A percentile compares a stretch with the other conserved stretches of the same genome.
phyloP scores from a whole-genome alignment of 1,284 basidiomycete genomes.

The Somion occarium region DNA sequence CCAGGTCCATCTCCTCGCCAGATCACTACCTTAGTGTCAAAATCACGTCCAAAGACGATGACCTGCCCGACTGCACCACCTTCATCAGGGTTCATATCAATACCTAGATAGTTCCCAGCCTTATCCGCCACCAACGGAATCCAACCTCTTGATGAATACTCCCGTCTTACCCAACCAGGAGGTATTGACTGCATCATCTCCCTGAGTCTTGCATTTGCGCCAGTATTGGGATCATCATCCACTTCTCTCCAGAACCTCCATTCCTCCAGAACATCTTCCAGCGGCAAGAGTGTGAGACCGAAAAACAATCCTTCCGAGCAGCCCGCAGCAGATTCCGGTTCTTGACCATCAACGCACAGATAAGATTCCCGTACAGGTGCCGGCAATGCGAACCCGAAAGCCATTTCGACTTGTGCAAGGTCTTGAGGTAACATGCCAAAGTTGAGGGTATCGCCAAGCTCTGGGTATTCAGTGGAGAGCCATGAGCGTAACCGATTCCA shows the following conservation, averaged over 20 bases:
- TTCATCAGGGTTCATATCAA: constrained; percentile 88
- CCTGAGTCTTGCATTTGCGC: constrained; percentile 66
- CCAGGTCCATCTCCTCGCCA: constrained; percentile 86
- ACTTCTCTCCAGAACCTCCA: constrained; percentile 94
- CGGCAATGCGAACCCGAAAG: constrained; percentile 79
- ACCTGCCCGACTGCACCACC: constrained; percentile 84
- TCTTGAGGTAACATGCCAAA: constrained; percentile 76
- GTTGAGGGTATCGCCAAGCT: constrained; percentile 88
- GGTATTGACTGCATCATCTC: constrained; percentile 88
- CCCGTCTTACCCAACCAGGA: constrained; percentile 83
- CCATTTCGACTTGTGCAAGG: constrained; percentile 73
- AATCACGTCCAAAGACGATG: constrained; percentile 96
- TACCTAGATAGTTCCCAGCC: constrained; percentile 93
- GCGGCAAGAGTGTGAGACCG: constrained; percentile 76
- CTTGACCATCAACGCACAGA: constrained; percentile 79
- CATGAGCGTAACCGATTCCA: constrained; percentile 78
- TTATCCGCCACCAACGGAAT: constrained; percentile 92
- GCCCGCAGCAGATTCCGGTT: constrained; percentile 79
- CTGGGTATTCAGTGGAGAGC: constrained; percentile 80
- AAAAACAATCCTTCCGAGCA: constrained; percentile 89
- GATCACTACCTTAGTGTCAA: constrained; percentile 96
- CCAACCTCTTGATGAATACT: constrained; percentile 95
- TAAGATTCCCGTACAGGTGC: constrained; percentile 81
- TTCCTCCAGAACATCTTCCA: constrained; percentile 89
- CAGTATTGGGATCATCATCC: constrained; percentile 78